phyloP scores from a whole-genome alignment of 73 alveolate genomes.

The Loxodes magnus region DNA sequence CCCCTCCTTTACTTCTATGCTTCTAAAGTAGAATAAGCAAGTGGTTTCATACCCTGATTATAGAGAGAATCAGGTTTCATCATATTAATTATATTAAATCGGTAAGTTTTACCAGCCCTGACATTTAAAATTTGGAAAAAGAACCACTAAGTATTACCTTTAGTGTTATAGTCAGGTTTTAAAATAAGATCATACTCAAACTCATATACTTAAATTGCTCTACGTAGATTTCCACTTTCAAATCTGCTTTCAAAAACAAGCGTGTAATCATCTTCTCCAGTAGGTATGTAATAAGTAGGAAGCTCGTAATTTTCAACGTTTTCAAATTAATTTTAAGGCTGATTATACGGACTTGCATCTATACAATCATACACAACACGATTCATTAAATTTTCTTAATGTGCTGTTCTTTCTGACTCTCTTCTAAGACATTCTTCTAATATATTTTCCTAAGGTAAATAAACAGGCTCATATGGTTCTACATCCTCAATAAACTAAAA shows the following conservation, averaged over 20 bases:
- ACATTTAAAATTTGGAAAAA: conserved; percentile 90
- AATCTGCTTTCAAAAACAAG: conserved; percentile 60
- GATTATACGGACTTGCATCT: conserved; percentile 14
- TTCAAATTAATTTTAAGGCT: neutral
- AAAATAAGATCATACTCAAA: conserved; percentile 88
- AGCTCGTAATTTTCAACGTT: conserved; percentile 23
- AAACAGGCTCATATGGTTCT: conserved; percentile 20
- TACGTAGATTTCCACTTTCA: conserved; percentile 96
- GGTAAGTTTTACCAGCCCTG: conserved; percentile 13
- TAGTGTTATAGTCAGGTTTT: conserved; percentile 98
- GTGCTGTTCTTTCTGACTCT: conserved; percentile 55
- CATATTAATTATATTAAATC: conserved; percentile 97
- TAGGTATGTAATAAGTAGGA: conserved; percentile 27
- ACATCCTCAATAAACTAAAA: conserved; percentile 1
- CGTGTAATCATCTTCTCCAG: conserved; percentile 38
- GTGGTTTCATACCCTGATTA: conserved; percentile 84
- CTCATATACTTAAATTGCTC: conserved; percentile 68
- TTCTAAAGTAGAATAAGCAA: conserved; percentile 43
- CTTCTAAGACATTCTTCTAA: conserved; percentile 47
- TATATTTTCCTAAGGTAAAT: conserved; percentile 40
- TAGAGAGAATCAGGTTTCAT: conserved; percentile 94
- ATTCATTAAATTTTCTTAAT: conserved; percentile 56
- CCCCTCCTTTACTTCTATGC: conserved; percentile 23
- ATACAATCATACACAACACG: conserved; percentile 74
- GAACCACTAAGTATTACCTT: conserved; percentile 98